Base-by-base conservation (phyloP, 2,329 filamentous ascomycete species). In the Alternaria postmessia region DNA sequence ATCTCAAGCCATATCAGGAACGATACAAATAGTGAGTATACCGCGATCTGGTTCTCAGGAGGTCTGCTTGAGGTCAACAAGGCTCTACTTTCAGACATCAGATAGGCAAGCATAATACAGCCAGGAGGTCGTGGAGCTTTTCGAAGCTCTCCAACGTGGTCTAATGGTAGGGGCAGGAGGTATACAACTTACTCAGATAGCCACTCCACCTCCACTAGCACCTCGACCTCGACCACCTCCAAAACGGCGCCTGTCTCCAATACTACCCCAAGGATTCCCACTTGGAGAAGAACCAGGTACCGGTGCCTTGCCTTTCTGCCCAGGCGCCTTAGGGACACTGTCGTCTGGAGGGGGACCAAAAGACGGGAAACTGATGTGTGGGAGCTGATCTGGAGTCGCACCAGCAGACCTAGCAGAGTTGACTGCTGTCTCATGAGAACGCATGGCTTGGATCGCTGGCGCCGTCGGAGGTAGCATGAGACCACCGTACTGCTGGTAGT, bases 401-500 rank as follows among this genome's bases (percentile, higher is more conserved):
- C 46, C 46, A 34, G 46, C 46, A 22, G 30, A 30, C 16, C 30
- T 48, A 48, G 30, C 46, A n/a, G 46, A 5, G n/a, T 32, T 11
- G 4, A 48, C 22, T 0, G 30, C 46, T 3, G 30, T 16, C 46
- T 48, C 46, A 34, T 48, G 46, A 3, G 30, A 12, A 4, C 28
- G 30, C 30, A 36, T 48, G 14, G 12, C 30, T 2, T 34, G 30
- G 8, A 48, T 20, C 0, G 47, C 53, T 8, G 24, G 32, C 5
- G 46, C 47, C 24, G 43, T 57, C 9, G 57, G 57, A 3, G 63
- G 63, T 3, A 65, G 11, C 7, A 61, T 26, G 7, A 65, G 44
- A 16, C 61, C 61, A 3, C 63, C 63, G 32, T 65, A 56, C 16
- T 39, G 28, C 26, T 61, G 52, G 36, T 57, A 59, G 55, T 65